Evolutionary conservation across 2,329 filamentous ascomycete genomes (phyloP).

Genomic region (Colletotrichum higginsianum): DNA sequence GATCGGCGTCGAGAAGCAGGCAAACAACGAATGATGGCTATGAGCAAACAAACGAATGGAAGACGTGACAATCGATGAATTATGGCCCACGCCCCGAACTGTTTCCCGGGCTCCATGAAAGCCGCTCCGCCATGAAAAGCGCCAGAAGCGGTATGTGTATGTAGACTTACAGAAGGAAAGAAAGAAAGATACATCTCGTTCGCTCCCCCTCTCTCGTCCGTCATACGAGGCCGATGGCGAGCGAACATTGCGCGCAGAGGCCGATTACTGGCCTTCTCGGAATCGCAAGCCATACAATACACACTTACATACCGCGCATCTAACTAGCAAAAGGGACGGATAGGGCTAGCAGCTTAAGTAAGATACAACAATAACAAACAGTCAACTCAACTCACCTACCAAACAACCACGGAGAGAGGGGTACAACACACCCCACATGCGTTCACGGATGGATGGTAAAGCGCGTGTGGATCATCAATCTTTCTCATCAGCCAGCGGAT

Average conservation of each 20-base stretch:
- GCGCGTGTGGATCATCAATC: no score
- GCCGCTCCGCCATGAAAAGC: constrained; percentile 8
- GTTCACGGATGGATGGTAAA: no score
- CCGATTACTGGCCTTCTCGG: neutral
- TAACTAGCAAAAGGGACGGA: neutral
- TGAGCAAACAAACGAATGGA: constrained; percentile 8
- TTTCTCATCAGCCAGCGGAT: no score
- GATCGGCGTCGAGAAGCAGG: neutral
- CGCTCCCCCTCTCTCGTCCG: no score
- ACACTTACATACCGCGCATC: neutral
- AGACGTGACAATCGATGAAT: neutral
- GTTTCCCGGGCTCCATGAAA: neutral
- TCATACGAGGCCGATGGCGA: neutral
- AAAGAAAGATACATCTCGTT: no score
- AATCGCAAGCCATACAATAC: constrained; percentile 1
- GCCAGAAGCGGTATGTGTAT: constrained; percentile 8
- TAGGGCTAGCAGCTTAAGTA: neutral
- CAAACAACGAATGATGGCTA: neutral
- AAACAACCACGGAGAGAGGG: no score
- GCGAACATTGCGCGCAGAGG: neutral
- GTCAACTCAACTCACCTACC: no score
- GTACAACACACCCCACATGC: no score
- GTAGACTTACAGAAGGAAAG: no score
- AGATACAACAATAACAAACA: neutral
- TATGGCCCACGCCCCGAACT: neutral